Conservation (phyloP, 257 asterid genomes). For the Datura wrightii region DNA sequence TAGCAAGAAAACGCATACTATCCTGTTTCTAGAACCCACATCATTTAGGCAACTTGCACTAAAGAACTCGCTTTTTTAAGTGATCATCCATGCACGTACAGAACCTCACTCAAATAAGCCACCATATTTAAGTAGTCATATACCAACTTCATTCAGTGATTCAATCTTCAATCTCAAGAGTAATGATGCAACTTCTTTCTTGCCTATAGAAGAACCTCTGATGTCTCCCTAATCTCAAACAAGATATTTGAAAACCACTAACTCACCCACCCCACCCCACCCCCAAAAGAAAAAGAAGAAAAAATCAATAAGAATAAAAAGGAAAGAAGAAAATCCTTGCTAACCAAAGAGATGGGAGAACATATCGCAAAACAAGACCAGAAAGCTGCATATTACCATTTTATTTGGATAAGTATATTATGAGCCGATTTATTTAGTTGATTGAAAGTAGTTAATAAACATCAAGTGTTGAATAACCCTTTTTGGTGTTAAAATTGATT, state of each 20-base stretch:
- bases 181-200: neutral
- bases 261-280: neutral
- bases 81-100: neutral
- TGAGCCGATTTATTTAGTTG: neutral
- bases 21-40: neutral
- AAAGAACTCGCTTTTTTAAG: neutral
- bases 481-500: neutral
- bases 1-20: neutral
- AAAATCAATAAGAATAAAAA: too few relatives aligned
- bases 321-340: neutral
- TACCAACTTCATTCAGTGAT: neutral
- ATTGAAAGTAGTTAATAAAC: neutral
- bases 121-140: neutral
- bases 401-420: constrained; percentile 1
- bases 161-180: neutral
- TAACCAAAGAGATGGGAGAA: constrained; percentile 1
- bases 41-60: neutral
- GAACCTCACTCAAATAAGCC: neutral
- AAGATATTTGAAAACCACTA: neutral
- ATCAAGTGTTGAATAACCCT: neutral
- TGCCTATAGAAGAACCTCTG: neutral
- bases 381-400: neutral
- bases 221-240: neutral
- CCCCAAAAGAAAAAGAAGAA: neutral
- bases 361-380: neutral